Base-by-base conservation (phyloP, 2,329 filamentous ascomycete species). In the Zymoseptoria brevis region DNA sequence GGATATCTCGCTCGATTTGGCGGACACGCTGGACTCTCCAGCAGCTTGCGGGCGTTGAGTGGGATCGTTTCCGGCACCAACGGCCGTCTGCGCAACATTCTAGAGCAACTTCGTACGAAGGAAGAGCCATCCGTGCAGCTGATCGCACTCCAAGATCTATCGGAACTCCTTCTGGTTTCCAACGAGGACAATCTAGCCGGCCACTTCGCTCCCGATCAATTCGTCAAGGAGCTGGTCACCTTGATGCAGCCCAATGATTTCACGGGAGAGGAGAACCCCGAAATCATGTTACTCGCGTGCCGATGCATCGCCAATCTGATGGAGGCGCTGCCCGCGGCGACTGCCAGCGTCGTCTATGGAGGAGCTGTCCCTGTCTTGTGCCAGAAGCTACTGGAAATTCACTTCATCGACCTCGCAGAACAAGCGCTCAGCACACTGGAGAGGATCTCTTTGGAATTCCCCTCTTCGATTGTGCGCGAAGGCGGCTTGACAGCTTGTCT, bases 361-460 rank as follows among this genome's bases (percentile, higher is more conserved):
- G 90, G 91, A 54, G 94, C 94, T 35, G 94, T 99, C 4, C 92
- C 94, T 2, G 86, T 99, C 11, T 79, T 99, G 24, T 97, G 94
- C 76, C 89, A 93, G 71, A 99, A 97, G 75, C 80, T 99, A 29
- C 80, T 97, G 61, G 92, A 97, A 75, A 97, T 97, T 52, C 88
- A 93, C 62, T 99, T 93, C 73, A 99, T 99, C 72, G 94, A 99
- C 74, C 80, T 99, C 57, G 95, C 95, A 45, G 94, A 99, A 76
- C 95, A 99, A 77, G 91, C 94, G 59, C 78, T 99, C 54, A 99
- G 91, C 77, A 99, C 94, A 0, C 79, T 99, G 56, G 92, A 97
- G 72, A 99, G 97, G 76, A 96, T 99, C 54, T 99, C 94, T 0
- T 85, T 93, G 58, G 94, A 99, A 71, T 99, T 96, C 71, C 94